Evolutionary conservation across 2,329 filamentous ascomycete species (phyloP).

Genomic region (Phaeosphaeria sp.): DNA sequence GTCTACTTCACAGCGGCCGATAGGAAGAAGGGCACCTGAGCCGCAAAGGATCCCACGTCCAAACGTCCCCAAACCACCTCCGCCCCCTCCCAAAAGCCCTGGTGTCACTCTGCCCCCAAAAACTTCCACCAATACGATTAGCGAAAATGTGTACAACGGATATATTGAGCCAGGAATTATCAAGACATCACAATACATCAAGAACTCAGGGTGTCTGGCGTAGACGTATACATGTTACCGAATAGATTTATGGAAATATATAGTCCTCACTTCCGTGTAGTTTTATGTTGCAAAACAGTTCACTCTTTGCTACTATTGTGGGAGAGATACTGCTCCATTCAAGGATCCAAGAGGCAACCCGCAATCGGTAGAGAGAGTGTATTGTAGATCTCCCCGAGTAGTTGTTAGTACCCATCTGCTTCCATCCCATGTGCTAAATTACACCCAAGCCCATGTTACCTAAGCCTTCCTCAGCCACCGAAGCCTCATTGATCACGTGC

Average conservation of each 20-base stretch:
- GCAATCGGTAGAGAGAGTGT: too few relatives aligned
- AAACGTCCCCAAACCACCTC: neutral
- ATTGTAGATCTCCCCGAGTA: too few relatives aligned
- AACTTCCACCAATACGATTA: neutral
- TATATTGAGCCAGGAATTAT: neutral
- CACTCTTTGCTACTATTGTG: neutral
- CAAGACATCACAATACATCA: neutral
- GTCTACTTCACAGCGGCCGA: neutral
- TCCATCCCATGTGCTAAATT: too few relatives aligned
- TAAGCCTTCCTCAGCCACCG: too few relatives aligned
- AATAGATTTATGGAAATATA: neutral
- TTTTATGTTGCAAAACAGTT: neutral
- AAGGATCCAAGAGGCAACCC: too few relatives aligned
- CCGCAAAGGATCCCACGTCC: neutral
- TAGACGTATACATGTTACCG: neutral
- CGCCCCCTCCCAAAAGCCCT: neutral
- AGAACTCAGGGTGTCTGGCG: neutral
- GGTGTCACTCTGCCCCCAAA: neutral
- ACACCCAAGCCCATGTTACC: too few relatives aligned
- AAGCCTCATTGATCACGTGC: too few relatives aligned
- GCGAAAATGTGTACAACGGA: neutral
- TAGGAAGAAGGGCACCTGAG: neutral
- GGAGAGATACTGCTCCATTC: too few relatives aligned
- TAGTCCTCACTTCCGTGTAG: neutral
- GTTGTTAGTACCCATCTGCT: too few relatives aligned